These are phyloP conservation scores for Suhomyces kilbournensis DNA, from an alignment of 805 yeast species.

Conservation along the genomic window DNA sequence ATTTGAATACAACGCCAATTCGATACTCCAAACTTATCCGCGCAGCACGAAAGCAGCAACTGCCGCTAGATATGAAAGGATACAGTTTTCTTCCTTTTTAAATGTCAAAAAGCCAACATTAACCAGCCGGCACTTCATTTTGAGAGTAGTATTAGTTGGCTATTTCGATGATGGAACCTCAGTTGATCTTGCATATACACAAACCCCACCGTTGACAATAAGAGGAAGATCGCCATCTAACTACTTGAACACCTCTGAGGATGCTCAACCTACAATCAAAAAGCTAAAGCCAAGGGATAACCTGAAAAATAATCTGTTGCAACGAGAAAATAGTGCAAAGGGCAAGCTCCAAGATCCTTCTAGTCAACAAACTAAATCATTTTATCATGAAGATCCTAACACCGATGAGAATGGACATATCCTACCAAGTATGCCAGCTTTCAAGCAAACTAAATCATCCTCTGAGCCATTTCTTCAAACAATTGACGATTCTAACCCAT, in stretches of 20 bases:
- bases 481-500: background rate
- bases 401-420: background rate
- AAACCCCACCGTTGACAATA: constrained; percentile 58
- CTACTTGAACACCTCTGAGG: constrained; percentile 23
- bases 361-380: background rate
- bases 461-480: background rate
- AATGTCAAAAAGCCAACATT: constrained; percentile 2
- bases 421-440: background rate
- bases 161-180: constrained; percentile 8
- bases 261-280: background rate
- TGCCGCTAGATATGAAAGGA: constrained; percentile 23
- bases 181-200: constrained; percentile 21
- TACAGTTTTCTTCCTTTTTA: constrained; percentile 17
- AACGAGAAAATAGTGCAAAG: background rate
- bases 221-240: constrained; percentile 68
- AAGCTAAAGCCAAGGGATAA: background rate
- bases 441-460: background rate
- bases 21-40: constrained; percentile 9
- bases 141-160: constrained; percentile 17
- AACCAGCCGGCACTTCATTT: constrained; percentile 11
- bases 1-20: background rate
- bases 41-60: constrained; percentile 3
- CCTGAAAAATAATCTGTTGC: background rate
- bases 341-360: background rate
- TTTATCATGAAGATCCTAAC: background rate